phyloP scores from a whole-genome alignment of 805 yeast genomes.

The Kazachstania taianensis region DNA sequence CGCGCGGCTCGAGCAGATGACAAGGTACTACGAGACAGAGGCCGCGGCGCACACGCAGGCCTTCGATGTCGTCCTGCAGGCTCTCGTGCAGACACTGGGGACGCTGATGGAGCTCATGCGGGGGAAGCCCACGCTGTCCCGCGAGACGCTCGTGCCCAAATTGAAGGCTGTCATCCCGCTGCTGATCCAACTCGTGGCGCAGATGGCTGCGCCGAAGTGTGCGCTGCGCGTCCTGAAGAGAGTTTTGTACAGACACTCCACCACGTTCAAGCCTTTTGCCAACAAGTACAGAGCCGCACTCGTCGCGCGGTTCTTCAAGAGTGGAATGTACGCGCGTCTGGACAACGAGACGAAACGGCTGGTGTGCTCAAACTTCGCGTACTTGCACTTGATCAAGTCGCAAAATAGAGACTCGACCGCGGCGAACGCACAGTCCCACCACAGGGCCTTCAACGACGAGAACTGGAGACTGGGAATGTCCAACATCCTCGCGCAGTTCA shows the following conservation, averaged over 20 bases:
- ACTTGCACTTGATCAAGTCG: slow-evolving; percentile 44
- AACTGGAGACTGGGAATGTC: slow-evolving; percentile 41
- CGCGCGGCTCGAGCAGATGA: slow-evolving; percentile 22
- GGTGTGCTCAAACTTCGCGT: slow-evolving; percentile 43
- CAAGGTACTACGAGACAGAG: slow-evolving; percentile 14
- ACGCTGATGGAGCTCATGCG: slow-evolving; percentile 38
- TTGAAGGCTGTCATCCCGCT: slow-evolving; percentile 50
- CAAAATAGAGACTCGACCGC: slow-evolving; percentile 29
- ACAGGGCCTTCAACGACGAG: slow-evolving; percentile 30
- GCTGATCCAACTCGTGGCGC: slow-evolving; percentile 37
- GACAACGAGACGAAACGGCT: slow-evolving; percentile 32
- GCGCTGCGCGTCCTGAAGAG: slow-evolving; percentile 34
- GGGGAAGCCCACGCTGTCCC: slow-evolving; percentile 73
- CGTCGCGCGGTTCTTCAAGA: slow-evolving; percentile 20
- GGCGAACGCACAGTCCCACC: slow-evolving; percentile 30
- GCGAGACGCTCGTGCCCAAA: slow-evolving; percentile 77
- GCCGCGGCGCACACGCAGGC: slow-evolving; percentile 14
- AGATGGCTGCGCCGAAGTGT: slow-evolving; percentile 29
- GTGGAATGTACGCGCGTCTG: slow-evolving; percentile 30
- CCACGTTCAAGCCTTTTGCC: slow-evolving; percentile 74
- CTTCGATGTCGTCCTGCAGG: slow-evolving; percentile 18
- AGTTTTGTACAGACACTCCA: slow-evolving; percentile 49
- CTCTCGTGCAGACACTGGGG: slow-evolving; percentile 25
- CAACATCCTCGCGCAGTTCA: slow-evolving; percentile 41
- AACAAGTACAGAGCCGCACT: slow-evolving; percentile 43